These are phyloP conservation scores for Paecilomyces dactylethromorphus DNA, from an alignment of 2,329 filamentous ascomycete species.

Conservation along the genomic window DNA sequence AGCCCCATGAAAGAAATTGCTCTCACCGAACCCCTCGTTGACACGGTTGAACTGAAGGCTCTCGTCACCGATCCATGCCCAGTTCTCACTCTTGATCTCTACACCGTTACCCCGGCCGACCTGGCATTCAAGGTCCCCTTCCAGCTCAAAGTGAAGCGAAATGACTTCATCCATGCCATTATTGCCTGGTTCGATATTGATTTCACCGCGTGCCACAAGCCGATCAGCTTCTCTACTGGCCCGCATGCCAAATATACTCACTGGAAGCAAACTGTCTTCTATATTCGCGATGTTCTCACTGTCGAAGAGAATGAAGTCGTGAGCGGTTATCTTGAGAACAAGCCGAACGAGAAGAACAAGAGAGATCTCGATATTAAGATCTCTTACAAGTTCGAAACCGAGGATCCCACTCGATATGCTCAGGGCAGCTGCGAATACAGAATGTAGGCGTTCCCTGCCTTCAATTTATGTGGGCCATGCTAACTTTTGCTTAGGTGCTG, in stretches of 20 bases:
- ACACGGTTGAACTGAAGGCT: conserved; percentile 95
- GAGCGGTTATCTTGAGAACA: conserved; percentile 66
- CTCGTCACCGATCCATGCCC: conserved; percentile 85
- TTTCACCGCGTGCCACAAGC: conserved; percentile 97
- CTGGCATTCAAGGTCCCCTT: conserved; percentile 79
- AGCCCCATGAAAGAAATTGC: conserved; percentile 88
- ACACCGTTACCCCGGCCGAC: conserved; percentile 78
- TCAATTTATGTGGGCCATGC: conserved; percentile 6
- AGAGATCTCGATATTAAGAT: conserved; percentile 90
- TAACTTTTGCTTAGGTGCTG: conserved; percentile 25
- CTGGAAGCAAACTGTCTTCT: conserved; percentile 99
- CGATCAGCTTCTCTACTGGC: conserved; percentile 91
- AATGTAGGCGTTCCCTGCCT: conserved; percentile 38
- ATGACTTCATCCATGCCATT: conserved; percentile 92
- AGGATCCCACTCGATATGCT: conserved; percentile 62
- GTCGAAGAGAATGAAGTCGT: conserved; percentile 82
- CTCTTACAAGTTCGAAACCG: conserved; percentile 71
- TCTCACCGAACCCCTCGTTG: conserved; percentile 90
- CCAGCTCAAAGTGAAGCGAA: conserved; percentile 68
- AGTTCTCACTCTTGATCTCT: conserved; percentile 84
- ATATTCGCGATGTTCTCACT: conserved; percentile 86
- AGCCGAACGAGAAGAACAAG: conserved; percentile 88
- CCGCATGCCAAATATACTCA: conserved; percentile 99
- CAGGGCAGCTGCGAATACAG: conserved; percentile 73
- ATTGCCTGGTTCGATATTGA: conserved; percentile 99